Evolutionary conservation across 2,329 filamentous ascomycete species (phyloP).

Genomic region (Fusarium sp.): DNA sequence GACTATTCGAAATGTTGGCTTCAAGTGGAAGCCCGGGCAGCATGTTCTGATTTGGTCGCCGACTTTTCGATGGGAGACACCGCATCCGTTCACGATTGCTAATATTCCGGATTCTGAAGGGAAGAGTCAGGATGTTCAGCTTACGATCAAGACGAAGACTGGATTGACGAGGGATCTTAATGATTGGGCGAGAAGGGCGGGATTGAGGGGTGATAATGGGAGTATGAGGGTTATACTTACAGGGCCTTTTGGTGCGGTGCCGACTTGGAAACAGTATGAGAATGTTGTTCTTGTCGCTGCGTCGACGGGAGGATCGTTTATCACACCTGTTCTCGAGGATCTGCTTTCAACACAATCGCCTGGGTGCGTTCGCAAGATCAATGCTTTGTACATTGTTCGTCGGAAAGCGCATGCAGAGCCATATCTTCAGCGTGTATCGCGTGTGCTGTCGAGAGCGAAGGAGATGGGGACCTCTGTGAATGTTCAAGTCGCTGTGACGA

Average conservation of each 20-base stretch:
- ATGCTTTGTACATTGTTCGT: slow-evolving; percentile 37
- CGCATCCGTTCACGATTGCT: slow-evolving; percentile 43
- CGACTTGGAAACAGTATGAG: slow-evolving; percentile 45
- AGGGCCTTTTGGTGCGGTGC: slow-evolving; percentile 36
- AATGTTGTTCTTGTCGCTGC: slow-evolving; percentile 38
- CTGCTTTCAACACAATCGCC: slow-evolving; percentile 34
- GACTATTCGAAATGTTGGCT: slow-evolving; percentile 37
- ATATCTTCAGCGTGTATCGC: slow-evolving; percentile 34
- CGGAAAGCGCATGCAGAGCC: slow-evolving; percentile 34
- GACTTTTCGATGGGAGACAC: slow-evolving; percentile 39
- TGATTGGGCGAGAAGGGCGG: slow-evolving; percentile 37
- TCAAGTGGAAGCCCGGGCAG: slow-evolving; percentile 43
- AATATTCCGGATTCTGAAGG: slow-evolving; percentile 21
- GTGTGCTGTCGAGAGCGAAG: slow-evolving; percentile 32
- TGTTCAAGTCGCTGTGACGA: slow-evolving; percentile 40
- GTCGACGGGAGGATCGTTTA: slow-evolving; percentile 43
- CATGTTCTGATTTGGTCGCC: slow-evolving; percentile 46
- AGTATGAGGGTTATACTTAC: slow-evolving; percentile 36
- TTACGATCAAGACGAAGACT: slow-evolving; percentile 41
- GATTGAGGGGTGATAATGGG: slow-evolving; percentile 22
- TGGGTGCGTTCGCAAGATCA: slow-evolving; percentile 39
- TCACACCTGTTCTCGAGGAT: slow-evolving; percentile 39
- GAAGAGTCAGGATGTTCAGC: slow-evolving; percentile 32
- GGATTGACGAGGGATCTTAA: slow-evolving; percentile 41
- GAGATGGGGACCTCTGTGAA: slow-evolving; percentile 40